A percentile compares a stretch with the other conserved stretches of the same genome.
phyloP scores from a whole-genome alignment of 495 filamentous ascomycete species.

The Penicillium arizonense region DNA sequence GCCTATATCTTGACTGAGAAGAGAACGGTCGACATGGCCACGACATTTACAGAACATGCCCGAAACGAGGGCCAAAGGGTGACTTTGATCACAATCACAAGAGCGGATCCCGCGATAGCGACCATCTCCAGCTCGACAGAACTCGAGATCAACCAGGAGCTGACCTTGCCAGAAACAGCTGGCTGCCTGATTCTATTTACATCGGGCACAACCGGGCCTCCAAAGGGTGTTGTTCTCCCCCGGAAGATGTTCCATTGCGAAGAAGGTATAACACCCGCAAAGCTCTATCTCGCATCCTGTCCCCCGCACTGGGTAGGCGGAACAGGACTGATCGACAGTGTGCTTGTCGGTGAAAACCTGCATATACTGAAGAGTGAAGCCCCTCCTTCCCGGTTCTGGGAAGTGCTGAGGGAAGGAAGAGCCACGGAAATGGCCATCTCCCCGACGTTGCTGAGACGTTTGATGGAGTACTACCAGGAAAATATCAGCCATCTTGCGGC shows the following conservation, averaged over 20 bases:
- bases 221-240: constrained; percentile 9
- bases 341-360: constrained; percentile 1
- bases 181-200: constrained; percentile 2
- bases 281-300: constrained; percentile 2
- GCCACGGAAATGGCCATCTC: neutral
- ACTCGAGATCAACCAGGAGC: neutral
- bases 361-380: constrained; percentile 1
- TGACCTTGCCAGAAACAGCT: neutral
- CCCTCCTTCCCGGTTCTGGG: constrained; percentile 2
- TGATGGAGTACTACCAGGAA: constrained; percentile 4
- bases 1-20: neutral
- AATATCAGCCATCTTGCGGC: constrained; percentile 5
- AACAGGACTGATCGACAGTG: constrained; percentile 3
- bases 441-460: neutral
- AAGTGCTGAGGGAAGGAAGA: neutral
- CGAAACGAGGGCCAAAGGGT: too few relatives aligned
- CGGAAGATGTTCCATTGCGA: neutral
- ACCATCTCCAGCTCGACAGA: neutral
- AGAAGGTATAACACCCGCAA: neutral
- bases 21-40: neutral
- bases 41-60: neutral
- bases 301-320: constrained; percentile 5
- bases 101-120: neutral
- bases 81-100: neutral
- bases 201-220: constrained; percentile 7